Percentiles rank a stretch among this genome's conserved stretches.
These are phyloP conservation scores for Tubosaeta sp. DNA, from an alignment of 768 basidiomycete species.

Conservation along the genomic window DNA sequence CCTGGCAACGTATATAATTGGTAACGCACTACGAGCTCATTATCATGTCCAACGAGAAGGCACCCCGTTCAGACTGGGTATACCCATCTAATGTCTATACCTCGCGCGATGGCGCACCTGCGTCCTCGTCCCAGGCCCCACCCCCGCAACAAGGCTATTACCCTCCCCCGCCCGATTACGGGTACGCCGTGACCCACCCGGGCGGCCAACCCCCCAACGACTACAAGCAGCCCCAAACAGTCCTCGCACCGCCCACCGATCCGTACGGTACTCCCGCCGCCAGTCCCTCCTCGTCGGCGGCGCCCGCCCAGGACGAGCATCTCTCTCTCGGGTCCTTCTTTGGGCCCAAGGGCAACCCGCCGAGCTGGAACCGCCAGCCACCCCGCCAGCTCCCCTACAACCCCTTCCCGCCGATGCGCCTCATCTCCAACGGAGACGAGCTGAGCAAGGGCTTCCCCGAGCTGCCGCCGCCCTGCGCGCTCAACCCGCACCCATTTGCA, in stretches of 20 bases:
- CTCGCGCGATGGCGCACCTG: slow-evolving; percentile 8
- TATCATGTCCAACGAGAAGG: slow-evolving; percentile 24
- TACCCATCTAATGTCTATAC: slow-evolving; percentile 8
- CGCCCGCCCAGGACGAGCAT: background rate
- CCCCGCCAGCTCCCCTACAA: slow-evolving; percentile 12
- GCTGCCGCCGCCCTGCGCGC: slow-evolving; percentile 37
- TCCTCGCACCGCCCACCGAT: background rate
- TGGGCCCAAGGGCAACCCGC: slow-evolving; percentile 24
- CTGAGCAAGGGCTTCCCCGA: slow-evolving; percentile 43
- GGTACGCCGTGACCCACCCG: slow-evolving; percentile 2
- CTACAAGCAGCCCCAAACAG: background rate
- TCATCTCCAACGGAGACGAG: slow-evolving; percentile 21
- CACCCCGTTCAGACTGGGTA: slow-evolving; percentile 13
- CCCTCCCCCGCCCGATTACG: slow-evolving; percentile 12
- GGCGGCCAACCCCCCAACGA: background rate
- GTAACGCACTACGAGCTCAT: too few relatives aligned
- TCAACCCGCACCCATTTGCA: slow-evolving; percentile 45
- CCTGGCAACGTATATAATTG: background rate
- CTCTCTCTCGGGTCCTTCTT: slow-evolving; percentile 26
- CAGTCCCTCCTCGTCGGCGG: background rate
- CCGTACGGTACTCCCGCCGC: background rate
- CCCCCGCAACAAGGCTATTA: slow-evolving; percentile 3
- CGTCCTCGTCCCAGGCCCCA: background rate
- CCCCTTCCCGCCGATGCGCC: slow-evolving; percentile 28
- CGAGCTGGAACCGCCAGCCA: slow-evolving; percentile 24